Percentiles rank a stretch among this genome's conserved stretches.
Evolutionary conservation across 2,329 filamentous ascomycete genomes (phyloP).

Genomic region (Arthrobotrys pseudoclavata): DNA sequence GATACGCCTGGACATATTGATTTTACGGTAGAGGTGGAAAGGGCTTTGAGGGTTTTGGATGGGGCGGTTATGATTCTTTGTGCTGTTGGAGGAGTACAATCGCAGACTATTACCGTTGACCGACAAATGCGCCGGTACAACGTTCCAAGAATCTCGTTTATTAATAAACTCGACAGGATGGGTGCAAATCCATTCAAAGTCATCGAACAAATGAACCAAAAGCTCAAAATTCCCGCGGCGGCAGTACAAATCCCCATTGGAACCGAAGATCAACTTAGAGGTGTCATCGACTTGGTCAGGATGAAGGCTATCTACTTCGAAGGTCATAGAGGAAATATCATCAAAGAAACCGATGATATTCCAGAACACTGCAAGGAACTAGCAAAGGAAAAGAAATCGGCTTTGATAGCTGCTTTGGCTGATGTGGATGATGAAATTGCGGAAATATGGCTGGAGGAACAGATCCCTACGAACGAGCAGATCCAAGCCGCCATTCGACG

Average conservation of each 20-base stretch:
- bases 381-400: constrained; percentile 83
- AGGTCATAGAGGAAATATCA: constrained; percentile 81
- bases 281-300: constrained; percentile 89
- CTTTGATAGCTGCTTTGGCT: constrained; percentile 92
- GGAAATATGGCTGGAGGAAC: constrained; percentile 91
- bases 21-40: constrained; percentile 98
- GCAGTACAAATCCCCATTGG: constrained; percentile 96
- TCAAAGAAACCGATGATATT: constrained; percentile 83
- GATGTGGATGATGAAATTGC: constrained; percentile 99
- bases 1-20: constrained; percentile 99
- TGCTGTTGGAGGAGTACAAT: constrained; percentile 89
- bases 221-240: constrained; percentile 91
- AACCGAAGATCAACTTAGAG: constrained; percentile 88
- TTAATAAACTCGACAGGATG: constrained; percentile 99
- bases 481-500: constrained; percentile 93
- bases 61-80: constrained; percentile 99
- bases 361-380: constrained; percentile 83
- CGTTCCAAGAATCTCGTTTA: constrained; percentile 91
- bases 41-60: constrained; percentile 92
- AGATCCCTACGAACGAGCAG: constrained; percentile 81
- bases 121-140: constrained; percentile 99
- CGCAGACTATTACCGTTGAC: constrained; percentile 97
- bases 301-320: constrained; percentile 97
- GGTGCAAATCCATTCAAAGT: constrained; percentile 98
- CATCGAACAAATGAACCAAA: constrained; percentile 96